Conservation (phyloP, 768 basidiomycete species). For the Leccinum rimulosum region DNA sequence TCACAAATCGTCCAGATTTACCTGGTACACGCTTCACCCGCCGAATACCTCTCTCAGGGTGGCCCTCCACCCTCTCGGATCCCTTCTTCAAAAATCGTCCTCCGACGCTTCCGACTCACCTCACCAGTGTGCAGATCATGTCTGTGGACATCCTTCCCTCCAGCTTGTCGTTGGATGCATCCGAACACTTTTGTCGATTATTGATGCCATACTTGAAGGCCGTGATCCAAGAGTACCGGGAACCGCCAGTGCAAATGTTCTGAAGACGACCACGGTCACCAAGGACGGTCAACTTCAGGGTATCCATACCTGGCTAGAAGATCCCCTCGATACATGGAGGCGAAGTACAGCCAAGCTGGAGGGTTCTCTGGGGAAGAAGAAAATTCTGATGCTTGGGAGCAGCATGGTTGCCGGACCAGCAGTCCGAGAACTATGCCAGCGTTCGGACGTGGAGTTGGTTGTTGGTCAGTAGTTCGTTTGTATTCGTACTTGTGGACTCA, state of each 20-base stretch:
- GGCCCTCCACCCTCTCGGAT: constrained; percentile 53
- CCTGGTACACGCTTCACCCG: constrained; percentile 65
- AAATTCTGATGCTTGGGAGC: constrained; percentile 78
- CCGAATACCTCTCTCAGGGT: constrained; percentile 73
- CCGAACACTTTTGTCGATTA: constrained; percentile 65
- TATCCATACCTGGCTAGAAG: constrained; percentile 57
- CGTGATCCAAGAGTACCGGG: constrained; percentile 45
- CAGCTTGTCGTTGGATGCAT: constrained; percentile 77
- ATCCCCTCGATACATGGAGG: constrained; percentile 47
- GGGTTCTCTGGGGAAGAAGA: constrained; percentile 45
- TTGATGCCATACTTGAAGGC: constrained; percentile 66
- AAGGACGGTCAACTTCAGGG: constrained; percentile 50
- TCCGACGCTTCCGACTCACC: too few species aligned
- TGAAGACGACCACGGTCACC: constrained; percentile 71
- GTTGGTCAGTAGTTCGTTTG: constrained; percentile 58
- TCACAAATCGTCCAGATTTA: constrained; percentile 53
- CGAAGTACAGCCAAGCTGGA: constrained; percentile 7
- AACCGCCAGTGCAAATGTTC: constrained; percentile 36
- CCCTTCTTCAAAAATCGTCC: too few species aligned
- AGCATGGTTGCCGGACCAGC: constrained; percentile 97
- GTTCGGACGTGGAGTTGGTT: constrained; percentile 62
- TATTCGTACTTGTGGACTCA: constrained; percentile 16
- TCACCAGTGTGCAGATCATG: too few species aligned
- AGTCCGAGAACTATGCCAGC: constrained; percentile 62
- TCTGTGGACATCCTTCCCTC: too few species aligned